Conservation (phyloP, 805 yeast genomes). For the Ogataea parapolymorpha region DNA sequence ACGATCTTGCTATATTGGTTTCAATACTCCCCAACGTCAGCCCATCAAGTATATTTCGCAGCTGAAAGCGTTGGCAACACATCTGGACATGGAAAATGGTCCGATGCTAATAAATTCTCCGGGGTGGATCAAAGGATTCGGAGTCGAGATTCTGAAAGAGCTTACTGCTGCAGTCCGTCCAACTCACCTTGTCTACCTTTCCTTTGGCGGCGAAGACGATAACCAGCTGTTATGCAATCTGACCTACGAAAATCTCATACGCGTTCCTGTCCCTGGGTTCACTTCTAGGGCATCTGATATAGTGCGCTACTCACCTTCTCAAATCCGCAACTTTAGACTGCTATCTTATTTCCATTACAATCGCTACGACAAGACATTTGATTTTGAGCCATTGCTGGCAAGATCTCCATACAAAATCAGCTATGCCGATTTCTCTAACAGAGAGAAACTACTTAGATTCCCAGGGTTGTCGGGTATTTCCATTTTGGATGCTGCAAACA, state of each 20-base stretch:
- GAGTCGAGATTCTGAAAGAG: conserved; percentile 58
- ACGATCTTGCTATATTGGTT: conserved; percentile 51
- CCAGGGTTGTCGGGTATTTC: conserved; percentile 37
- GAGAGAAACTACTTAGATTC: conserved; percentile 7
- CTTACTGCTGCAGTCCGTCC: conserved; percentile 48
- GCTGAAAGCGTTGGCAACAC: conserved; percentile 38
- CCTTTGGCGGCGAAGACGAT: conserved; percentile 34
- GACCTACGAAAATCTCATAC: conserved; percentile 23
- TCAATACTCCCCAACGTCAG: conserved; percentile 60
- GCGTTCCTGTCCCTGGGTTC: conserved; percentile 36
- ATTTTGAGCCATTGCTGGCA: conserved; percentile 42
- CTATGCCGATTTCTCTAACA: conserved; percentile 27
- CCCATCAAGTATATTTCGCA: conserved; percentile 54
- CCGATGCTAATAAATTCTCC: conserved; percentile 70
- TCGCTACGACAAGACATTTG: conserved; percentile 24
- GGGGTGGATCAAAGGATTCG: conserved; percentile 90
- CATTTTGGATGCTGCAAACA: conserved; percentile 33
- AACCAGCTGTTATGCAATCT: conserved; percentile 30
- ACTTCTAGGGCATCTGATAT: conserved; percentile 22
- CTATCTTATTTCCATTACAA: conserved; percentile 52
- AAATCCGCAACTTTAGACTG: conserved; percentile 48
- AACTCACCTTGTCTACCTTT: conserved; percentile 54
- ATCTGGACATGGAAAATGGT: conserved; percentile 30
- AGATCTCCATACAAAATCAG: conserved; percentile 41
- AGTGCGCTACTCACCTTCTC: conserved; percentile 45